Conservation (phyloP, 1,284 basidiomycete species). For the Amylostereum areolatum region DNA sequence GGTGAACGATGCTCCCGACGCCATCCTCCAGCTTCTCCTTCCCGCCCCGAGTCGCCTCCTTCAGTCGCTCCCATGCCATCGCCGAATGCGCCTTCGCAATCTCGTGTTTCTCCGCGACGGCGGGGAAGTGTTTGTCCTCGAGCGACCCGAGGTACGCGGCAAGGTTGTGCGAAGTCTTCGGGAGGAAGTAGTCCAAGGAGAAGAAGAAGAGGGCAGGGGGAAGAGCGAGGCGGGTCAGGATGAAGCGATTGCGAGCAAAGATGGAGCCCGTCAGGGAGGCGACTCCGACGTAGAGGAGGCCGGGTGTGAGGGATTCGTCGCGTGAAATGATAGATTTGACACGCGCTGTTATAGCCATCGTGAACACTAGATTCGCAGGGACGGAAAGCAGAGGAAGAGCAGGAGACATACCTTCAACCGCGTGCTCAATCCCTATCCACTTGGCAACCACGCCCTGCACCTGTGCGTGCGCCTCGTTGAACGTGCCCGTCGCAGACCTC, state of each 20-base stretch:
- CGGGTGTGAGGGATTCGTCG: conserved; percentile 81
- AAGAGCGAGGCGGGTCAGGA: conserved; percentile 61
- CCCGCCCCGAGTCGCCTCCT: conserved; percentile 21
- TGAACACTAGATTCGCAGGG: background rate
- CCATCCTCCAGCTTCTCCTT: conserved; percentile 37
- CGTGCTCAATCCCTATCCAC: conserved; percentile 81
- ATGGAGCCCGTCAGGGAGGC: conserved; percentile 85
- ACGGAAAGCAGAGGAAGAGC: background rate
- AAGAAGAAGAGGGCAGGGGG: conserved; percentile 65
- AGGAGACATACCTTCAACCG: conserved; percentile 69
- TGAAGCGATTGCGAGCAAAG: conserved; percentile 68
- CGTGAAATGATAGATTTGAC: conserved; percentile 77
- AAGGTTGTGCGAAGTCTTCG: conserved; percentile 70
- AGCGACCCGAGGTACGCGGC: conserved; percentile 59
- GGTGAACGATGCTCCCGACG: conserved; percentile 44
- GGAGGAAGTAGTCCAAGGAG: conserved; percentile 75
- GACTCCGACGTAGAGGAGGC: conserved; percentile 82
- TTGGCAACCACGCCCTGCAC: conserved; percentile 67
- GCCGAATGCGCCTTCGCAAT: conserved; percentile 56
- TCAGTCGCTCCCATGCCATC: conserved; percentile 40
- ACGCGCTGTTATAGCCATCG: conserved; percentile 44
- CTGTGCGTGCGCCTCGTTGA: conserved; percentile 50
- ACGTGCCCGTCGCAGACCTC: conserved; percentile 46
- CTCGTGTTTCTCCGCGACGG: conserved; percentile 62
- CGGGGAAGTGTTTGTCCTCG: conserved; percentile 67